phyloP scores from a whole-genome alignment of 805 yeast genomes.

The Ogataea corticis region DNA sequence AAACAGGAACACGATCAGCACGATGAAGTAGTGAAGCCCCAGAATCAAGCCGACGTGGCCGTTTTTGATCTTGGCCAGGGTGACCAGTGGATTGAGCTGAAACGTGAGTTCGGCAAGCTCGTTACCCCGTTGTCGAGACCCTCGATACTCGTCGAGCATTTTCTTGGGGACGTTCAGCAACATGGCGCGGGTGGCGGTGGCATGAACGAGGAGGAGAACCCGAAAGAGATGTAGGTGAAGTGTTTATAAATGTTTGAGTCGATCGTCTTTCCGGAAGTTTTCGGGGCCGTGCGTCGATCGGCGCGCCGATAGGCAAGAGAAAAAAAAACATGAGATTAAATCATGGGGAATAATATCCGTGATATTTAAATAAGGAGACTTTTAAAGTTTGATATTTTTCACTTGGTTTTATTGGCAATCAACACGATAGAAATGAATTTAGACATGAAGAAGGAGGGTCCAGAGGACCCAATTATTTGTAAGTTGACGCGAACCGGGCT shows the following conservation, averaged over 20 bases:
- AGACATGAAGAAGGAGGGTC: conserved; percentile 22
- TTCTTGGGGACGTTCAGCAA: conserved; percentile 4
- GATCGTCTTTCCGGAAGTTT: conserved; percentile 3
- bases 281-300: conserved; percentile 1
- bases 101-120: conserved; percentile 15
- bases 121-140: conserved; percentile 13
- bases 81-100: conserved; percentile 14
- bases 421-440: conserved; percentile 20
- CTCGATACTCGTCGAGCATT: conserved; percentile 16
- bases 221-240: neutral
- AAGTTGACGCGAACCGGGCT: no score
- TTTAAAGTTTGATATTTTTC: no score
- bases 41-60: conserved; percentile 6
- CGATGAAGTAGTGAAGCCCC: conserved; percentile 20
- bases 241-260: conserved; percentile 1
- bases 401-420: neutral
- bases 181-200: neutral
- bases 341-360: no score
- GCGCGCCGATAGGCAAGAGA: neutral
- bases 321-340: neutral
- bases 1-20: conserved; percentile 23
- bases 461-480: conserved; percentile 33
- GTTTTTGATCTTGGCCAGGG: conserved; percentile 9
- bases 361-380: neutral
- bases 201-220: neutral